Base-by-base conservation (phyloP, 208 protist species). In the Trypanosomatidae sp. region DNA sequence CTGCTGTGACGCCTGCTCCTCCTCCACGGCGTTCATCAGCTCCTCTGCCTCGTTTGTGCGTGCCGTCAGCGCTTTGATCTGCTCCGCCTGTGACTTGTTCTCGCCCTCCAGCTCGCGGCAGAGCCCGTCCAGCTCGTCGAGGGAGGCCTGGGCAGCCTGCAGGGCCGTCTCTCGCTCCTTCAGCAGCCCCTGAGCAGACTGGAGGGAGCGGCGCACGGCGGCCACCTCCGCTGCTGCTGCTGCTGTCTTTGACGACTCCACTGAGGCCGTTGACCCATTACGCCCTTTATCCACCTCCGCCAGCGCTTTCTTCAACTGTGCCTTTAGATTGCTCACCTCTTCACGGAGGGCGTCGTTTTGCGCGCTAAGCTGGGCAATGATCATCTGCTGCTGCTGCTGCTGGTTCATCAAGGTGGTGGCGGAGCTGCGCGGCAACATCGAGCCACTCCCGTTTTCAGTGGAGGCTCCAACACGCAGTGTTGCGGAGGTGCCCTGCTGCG, bases 31-130 rank as follows among this genome's bases (percentile, higher is more conserved):
- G 36, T 81, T 71, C 55, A 91, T 73, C 67, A 85, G 67, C 30
- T 77, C 82, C 53, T 82, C 77, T 9, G 82, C 72, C 50, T 90
- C 85, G 43, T 69, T 62, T 15, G 73, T 84, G 65, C 71, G 77
- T n/a, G 9, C 22, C 13, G 87, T 39, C 2, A 92, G 81, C 30
- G 74, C 59, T 50, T 88, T 84, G n/a, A 88, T 76, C 19, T 44
- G 55, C 12, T 79, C 60, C 17, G 68, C 69, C 39, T 89, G 77
- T 1, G 69, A 28, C 41, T 74, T 71, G 74, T 84, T 88, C 53
- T 91, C 88, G n/a, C 69, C 66, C 67, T 95, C 91, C 41, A 95
- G 65, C 66, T 91, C 86, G 9, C 74, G 80, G 65, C 87, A 90
- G 25, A 92, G 66, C 15, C 62, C 80, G 59, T 93, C 85, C 9